Evolutionary conservation across 352 stramenopile genomes (phyloP).

Genomic region (Lagenidium giganteum): DNA sequence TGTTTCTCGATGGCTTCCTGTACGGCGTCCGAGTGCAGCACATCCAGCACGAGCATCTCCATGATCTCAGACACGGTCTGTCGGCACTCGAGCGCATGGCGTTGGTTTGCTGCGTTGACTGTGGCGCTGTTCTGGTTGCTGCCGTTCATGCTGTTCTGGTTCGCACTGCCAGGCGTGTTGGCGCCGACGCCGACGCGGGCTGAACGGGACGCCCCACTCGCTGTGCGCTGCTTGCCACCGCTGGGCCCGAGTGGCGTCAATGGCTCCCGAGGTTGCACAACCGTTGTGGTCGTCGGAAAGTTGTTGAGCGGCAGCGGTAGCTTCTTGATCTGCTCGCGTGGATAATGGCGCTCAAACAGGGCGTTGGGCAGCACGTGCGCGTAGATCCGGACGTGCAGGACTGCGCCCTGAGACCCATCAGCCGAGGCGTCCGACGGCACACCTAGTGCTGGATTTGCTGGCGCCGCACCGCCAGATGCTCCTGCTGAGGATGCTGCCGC

Average conservation of each 20-base stretch:
- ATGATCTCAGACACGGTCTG: constrained; percentile 50
- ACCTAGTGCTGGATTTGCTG: background rate
- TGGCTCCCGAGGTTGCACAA: background rate
- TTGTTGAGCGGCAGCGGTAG: constrained; percentile 25
- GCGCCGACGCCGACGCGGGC: background rate
- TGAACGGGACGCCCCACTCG: too few species aligned
- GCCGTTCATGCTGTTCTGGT: constrained; percentile 13
- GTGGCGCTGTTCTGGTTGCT: background rate
- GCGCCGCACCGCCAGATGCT: background rate
- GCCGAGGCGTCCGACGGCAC: too few species aligned
- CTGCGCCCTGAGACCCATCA: background rate
- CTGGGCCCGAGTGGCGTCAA: background rate
- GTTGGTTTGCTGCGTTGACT: background rate
- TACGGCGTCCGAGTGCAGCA: constrained; percentile 44
- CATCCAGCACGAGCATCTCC: constrained; percentile 53
- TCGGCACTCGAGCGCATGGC: constrained; percentile 15
- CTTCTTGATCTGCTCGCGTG: constrained; percentile 23
- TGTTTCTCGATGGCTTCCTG: constrained; percentile 37
- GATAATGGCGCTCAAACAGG: constrained; percentile 48
- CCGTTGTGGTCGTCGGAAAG: background rate
- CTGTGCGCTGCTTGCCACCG: too few species aligned
- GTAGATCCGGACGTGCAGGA: constrained; percentile 42
- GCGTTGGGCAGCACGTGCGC: constrained; percentile 46
- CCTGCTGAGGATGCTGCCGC: constrained; percentile 14
- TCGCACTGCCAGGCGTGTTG: too few species aligned